Conservation (phyloP, 768 basidiomycete genomes). For the Amanita rimosa region DNA sequence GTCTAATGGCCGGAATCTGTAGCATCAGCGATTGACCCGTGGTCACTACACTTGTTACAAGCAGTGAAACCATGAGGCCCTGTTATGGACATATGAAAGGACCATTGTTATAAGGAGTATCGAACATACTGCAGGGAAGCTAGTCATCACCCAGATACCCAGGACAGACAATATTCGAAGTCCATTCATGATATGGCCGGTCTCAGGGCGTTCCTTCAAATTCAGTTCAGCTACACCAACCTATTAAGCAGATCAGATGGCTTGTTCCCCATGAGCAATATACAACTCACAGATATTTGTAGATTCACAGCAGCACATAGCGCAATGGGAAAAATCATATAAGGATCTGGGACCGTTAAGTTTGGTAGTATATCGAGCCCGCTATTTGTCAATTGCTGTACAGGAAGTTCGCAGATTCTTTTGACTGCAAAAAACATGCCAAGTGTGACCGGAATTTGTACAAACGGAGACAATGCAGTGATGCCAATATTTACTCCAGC, state of each 20-base stretch:
- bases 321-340: slow-evolving; percentile 55
- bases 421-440: slow-evolving; percentile 78
- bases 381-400: slow-evolving; percentile 67
- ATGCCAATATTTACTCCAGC: slow-evolving; percentile 52
- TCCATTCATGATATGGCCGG: slow-evolving; percentile 59
- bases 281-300: slow-evolving; percentile 29
- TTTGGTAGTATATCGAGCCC: slow-evolving; percentile 69
- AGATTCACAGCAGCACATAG: slow-evolving; percentile 49
- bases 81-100: slow-evolving; percentile 9
- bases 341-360: slow-evolving; percentile 70
- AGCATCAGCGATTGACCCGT: slow-evolving; percentile 39
- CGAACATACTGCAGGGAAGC: slow-evolving; percentile 54
- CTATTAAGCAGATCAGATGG: slow-evolving; percentile 12
- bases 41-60: slow-evolving; percentile 30
- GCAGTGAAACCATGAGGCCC: slow-evolving; percentile 31
- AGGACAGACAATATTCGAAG: slow-evolving; percentile 47
- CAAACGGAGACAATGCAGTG: slow-evolving; percentile 37
- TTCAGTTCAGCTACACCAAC: slow-evolving; percentile 43
- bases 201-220: slow-evolving; percentile 35
- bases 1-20: slow-evolving; percentile 30
- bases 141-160: slow-evolving; percentile 33
- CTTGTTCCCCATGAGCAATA: neutral
- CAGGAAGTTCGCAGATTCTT: slow-evolving; percentile 55
- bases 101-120: neutral
- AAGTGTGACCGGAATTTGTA: slow-evolving; percentile 70